Percentiles rank a stretch among this genome's conserved stretches.
phyloP scores from a whole-genome alignment of 2,329 filamentous ascomycete genomes.

The Aureobasidium sp. region DNA sequence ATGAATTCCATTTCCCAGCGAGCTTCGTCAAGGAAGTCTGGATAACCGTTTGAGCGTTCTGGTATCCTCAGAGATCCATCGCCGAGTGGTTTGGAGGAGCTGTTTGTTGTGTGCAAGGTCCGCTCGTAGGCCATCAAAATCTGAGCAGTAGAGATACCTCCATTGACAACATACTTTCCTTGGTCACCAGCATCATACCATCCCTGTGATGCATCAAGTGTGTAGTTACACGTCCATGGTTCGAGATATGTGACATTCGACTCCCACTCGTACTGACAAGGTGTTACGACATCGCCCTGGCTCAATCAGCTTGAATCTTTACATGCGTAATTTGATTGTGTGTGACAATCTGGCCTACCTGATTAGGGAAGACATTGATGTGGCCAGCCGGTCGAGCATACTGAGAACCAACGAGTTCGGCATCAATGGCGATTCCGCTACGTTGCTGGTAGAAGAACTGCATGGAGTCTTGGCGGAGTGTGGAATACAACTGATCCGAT shows the following conservation, averaged over 20 bases:
- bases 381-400: slow-evolving; percentile 17
- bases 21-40: slow-evolving; percentile 17
- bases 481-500: slow-evolving; percentile 3
- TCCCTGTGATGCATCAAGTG: slow-evolving; percentile 15
- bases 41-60: slow-evolving; percentile 13
- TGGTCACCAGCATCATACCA: slow-evolving; percentile 18
- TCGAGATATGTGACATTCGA: slow-evolving; percentile 15
- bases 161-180: slow-evolving; percentile 18
- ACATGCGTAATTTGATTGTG: no score
- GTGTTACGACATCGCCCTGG: slow-evolving; percentile 14
- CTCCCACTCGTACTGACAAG: slow-evolving; percentile 16
- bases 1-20: slow-evolving; percentile 17
- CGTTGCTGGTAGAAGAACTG: slow-evolving; percentile 18
- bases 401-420: slow-evolving; percentile 11
- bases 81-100: background rate
- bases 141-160: slow-evolving; percentile 16
- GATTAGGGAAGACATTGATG: slow-evolving; percentile 13
- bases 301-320: background rate
- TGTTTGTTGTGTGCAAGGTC: background rate
- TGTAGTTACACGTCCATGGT: slow-evolving; percentile 18
- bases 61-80: slow-evolving; percentile 16
- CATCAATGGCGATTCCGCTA: slow-evolving; percentile 18
- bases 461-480: slow-evolving; percentile 16
- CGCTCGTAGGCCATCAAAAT: slow-evolving; percentile 17
- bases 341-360: background rate